These are phyloP conservation scores for Xylariomycetidae sp. DNA, from an alignment of 2,329 filamentous ascomycete species.

Conservation along the genomic window DNA sequence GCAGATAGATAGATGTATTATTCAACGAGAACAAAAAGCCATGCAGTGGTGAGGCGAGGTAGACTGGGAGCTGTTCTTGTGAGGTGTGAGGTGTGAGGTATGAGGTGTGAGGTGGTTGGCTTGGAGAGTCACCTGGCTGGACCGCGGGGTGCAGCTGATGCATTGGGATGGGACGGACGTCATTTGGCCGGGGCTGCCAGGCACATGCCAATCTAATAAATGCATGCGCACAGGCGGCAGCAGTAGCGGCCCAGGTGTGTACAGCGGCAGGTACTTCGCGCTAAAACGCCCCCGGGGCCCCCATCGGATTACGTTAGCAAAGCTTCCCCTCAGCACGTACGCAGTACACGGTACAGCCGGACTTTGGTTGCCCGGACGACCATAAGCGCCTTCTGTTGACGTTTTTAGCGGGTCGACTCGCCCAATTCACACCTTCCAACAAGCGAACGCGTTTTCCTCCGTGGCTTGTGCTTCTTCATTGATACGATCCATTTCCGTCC, in stretches of 20 bases:
- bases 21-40: too few species aligned
- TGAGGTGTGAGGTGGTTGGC: too few species aligned
- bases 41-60: not conserved
- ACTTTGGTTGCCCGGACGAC: constrained; percentile 15
- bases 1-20: too few species aligned
- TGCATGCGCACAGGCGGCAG: not conserved
- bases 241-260: not conserved
- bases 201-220: constrained; percentile 2
- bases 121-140: constrained; percentile 1
- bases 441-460: too few species aligned
- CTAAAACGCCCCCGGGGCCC: too few species aligned
- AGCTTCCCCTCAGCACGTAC: too few species aligned
- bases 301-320: too few species aligned
- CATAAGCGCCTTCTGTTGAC: constrained; percentile 14
- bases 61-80: not conserved
- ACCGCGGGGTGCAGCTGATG: too few species aligned
- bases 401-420: constrained; percentile 11
- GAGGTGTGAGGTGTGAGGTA: not conserved
- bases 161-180: constrained; percentile 4
- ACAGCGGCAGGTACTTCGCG: not conserved
- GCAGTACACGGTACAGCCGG: not conserved
- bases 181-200: constrained; percentile 5
- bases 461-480: too few species aligned
- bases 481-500: too few species aligned
- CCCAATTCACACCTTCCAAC: too few species aligned